Conservation (phyloP, 2,329 filamentous ascomycete species). For the Exophiala sideris region DNA sequence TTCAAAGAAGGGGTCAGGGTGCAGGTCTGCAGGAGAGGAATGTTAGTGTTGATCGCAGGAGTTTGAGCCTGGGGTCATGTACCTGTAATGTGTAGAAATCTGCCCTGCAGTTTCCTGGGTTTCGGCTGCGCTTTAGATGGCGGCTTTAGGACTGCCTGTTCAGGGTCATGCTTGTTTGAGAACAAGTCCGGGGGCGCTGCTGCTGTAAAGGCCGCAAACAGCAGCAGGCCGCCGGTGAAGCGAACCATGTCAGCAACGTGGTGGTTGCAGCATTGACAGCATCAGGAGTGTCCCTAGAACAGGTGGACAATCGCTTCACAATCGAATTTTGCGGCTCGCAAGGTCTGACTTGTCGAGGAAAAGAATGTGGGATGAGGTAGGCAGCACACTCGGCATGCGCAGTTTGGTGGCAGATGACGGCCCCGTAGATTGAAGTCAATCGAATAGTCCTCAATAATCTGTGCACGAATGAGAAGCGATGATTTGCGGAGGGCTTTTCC, state of each 20-base stretch:
- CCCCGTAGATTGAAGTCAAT: too few species aligned
- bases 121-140: constrained; percentile 4
- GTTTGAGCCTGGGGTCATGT: constrained; percentile 15
- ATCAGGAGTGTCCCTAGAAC: too few species aligned
- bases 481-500: too few species aligned
- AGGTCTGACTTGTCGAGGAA: too few species aligned
- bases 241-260: constrained; percentile 17
- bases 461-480: too few species aligned
- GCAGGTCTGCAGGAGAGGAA: constrained; percentile 64
- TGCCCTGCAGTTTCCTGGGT: constrained; percentile 56
- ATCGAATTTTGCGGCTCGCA: too few species aligned
- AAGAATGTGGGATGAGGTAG: too few species aligned
- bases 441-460: too few species aligned
- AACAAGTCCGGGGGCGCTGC: constrained; percentile 18
- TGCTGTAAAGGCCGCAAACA: constrained; percentile 23
- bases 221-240: constrained; percentile 22
- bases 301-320: too few species aligned
- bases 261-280: not conserved
- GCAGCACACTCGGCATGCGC: too few species aligned
- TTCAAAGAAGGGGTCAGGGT: constrained; percentile 86
- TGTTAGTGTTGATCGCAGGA: not conserved
- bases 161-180: not conserved
- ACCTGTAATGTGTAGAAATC: constrained; percentile 89
- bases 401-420: too few species aligned
- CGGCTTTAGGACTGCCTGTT: constrained; percentile 10